Evolutionary conservation across 1,284 basidiomycete genomes (phyloP).

Genomic region (Leccinum fallax): DNA sequence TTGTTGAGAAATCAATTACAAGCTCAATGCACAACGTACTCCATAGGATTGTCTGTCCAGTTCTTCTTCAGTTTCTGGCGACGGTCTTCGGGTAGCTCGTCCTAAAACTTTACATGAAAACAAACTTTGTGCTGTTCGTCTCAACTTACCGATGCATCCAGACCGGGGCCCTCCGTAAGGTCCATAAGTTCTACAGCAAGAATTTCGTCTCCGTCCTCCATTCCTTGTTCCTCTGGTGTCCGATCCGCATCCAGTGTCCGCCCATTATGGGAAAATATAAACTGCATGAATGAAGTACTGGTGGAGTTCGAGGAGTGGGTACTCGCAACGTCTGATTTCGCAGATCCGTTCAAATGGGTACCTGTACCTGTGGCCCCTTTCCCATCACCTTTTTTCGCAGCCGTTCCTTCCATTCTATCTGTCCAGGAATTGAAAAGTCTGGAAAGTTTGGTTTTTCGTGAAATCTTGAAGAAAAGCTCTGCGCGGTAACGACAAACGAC

Average conservation of each 20-base stretch:
- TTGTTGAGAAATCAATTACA: conserved; percentile 4
- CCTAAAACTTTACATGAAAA: conserved; percentile 41
- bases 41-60: conserved; percentile 71
- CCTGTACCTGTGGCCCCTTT: conserved; percentile 28
- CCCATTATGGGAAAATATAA: conserved; percentile 80
- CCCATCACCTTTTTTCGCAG: conserved; percentile 44
- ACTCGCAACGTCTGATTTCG: conserved; percentile 47
- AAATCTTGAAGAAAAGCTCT: conserved; percentile 87
- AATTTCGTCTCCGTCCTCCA: conserved; percentile 84
- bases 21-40: conserved; percentile 49
- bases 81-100: conserved; percentile 60
- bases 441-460: conserved; percentile 80
- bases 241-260: conserved; percentile 71
- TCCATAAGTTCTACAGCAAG: conserved; percentile 86
- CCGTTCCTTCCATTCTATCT: conserved; percentile 71
- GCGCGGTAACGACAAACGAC: conserved; percentile 84
- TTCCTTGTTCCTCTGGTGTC: conserved; percentile 81
- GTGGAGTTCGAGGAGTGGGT: conserved; percentile 36
- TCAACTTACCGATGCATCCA: conserved; percentile 61
- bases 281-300: conserved; percentile 55
- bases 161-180: conserved; percentile 64
- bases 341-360: conserved; percentile 47
- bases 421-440: conserved; percentile 85
- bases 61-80: conserved; percentile 73
- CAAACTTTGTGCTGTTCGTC: background rate